Percentiles rank a stretch among this genome's conserved stretches.
Conservation (phyloP, 164 flowering plant genomes). For the Taxillus chinensis region DNA sequence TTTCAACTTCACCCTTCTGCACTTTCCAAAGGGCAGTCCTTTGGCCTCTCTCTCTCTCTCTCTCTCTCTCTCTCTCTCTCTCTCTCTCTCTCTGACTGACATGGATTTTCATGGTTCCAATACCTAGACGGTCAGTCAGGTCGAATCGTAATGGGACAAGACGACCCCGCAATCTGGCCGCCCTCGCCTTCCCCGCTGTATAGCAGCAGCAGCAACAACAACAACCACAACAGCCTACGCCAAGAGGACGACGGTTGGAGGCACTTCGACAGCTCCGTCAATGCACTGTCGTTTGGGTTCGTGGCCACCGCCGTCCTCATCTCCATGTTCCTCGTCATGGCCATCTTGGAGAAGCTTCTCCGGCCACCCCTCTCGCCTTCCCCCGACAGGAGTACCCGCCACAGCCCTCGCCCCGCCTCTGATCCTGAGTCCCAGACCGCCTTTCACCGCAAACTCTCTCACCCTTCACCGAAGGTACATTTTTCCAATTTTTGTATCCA, state of each 20-base stretch:
- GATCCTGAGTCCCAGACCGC: neutral
- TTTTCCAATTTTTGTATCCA: neutral
- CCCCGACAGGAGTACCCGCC: neutral
- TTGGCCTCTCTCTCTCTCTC: no score
- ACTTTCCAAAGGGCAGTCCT: no score
- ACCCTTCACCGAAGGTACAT: neutral
- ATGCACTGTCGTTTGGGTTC: slow-evolving; percentile 1
- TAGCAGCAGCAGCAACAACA: no score
- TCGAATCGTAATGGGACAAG: neutral
- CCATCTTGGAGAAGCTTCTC: slow-evolving; percentile 1
- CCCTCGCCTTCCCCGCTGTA: neutral
- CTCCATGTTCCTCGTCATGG: slow-evolving; percentile 3
- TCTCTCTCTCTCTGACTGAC: no score
- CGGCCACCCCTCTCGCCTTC: neutral
- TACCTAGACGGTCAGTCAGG: no score
- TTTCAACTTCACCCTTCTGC: no score
- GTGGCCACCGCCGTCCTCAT: slow-evolving; percentile 2
- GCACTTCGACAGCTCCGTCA: neutral
- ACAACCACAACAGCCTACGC: no score
- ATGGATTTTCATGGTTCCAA: no score
- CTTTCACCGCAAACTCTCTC: neutral
- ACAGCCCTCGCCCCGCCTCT: no score
- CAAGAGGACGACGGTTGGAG: neutral
- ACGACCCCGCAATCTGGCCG: neutral
- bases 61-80: no score